These are phyloP conservation scores for Myxozyma neglecta DNA, from an alignment of 805 yeast species.

Conservation along the genomic window DNA sequence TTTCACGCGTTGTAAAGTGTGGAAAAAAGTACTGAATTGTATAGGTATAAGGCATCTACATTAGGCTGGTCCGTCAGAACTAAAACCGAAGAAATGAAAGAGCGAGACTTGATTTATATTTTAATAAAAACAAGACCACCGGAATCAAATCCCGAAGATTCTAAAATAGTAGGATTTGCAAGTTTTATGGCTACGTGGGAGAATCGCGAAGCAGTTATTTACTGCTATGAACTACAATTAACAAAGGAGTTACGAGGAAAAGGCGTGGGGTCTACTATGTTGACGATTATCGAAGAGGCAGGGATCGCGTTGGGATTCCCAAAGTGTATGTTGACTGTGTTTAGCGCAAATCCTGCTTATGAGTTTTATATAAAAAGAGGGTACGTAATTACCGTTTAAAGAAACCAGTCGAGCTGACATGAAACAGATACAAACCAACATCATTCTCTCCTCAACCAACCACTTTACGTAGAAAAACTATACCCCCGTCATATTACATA, in stretches of 20 bases:
- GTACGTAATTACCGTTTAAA: neutral
- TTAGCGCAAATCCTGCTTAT: constrained; percentile 28
- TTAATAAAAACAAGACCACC: constrained; percentile 10
- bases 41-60: constrained; percentile 23
- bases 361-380: constrained; percentile 25
- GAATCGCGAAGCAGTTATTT: constrained; percentile 27
- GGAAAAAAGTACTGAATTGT: neutral
- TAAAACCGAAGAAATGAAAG: constrained; percentile 30
- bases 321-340: constrained; percentile 33
- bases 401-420: neutral
- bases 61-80: constrained; percentile 28
- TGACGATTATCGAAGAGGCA: constrained; percentile 16
- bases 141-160: neutral
- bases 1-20: neutral
- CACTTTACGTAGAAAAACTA: constrained; percentile 12
- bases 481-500: constrained; percentile 29
- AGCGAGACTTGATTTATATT: constrained; percentile 28
- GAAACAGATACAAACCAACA: constrained; percentile 10
- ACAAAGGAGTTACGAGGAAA: constrained; percentile 1
- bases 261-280: constrained; percentile 26
- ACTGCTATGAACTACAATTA: constrained; percentile 34
- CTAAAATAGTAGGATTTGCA: constrained; percentile 21
- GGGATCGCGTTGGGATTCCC: constrained; percentile 13
- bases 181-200: constrained; percentile 33
- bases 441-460: constrained; percentile 21